phyloP scores from a whole-genome alignment of 176 grass and related monocot genomes.

The Panicum miliaceum region DNA sequence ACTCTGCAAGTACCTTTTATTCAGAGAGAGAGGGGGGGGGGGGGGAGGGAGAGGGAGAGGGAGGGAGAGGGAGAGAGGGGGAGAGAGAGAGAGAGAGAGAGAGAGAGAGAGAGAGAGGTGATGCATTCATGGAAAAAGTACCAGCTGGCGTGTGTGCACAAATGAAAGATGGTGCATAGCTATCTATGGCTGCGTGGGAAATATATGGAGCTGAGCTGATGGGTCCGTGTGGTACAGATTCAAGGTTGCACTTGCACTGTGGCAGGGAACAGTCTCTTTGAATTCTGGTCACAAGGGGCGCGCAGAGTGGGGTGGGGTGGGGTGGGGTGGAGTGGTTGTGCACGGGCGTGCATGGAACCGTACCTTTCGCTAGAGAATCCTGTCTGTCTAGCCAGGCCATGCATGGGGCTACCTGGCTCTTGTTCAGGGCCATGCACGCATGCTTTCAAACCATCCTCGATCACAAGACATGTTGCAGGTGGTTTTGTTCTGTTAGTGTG shows the following conservation, averaged over 20 bases:
- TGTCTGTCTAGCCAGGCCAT: conserved; percentile 43
- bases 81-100: too few species aligned
- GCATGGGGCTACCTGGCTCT: conserved; percentile 46
- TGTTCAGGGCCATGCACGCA: conserved; percentile 37
- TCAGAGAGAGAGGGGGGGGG: too few species aligned
- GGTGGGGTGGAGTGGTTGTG: conserved; percentile 43
- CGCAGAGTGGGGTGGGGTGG: conserved; percentile 4
- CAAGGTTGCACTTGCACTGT: conserved; percentile 55
- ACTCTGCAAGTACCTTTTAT: background rate
- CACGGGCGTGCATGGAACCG: conserved; percentile 66
- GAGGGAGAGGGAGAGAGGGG: too few species aligned
- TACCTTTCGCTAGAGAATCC: conserved; percentile 63
- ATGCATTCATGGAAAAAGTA: conserved; percentile 21
- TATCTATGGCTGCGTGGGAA: conserved; percentile 6
- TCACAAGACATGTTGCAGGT: conserved; percentile 42
- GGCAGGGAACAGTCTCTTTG: conserved; percentile 58
- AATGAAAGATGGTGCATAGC: conserved; percentile 22
- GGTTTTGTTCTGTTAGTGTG: conserved; percentile 50
- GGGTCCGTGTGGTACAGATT: conserved; percentile 49
- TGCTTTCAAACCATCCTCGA: conserved; percentile 45
- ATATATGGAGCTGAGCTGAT: conserved; percentile 33
- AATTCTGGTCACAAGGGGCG: conserved; percentile 66
- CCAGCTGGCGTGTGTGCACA: conserved; percentile 11
- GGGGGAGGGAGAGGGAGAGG: too few species aligned
- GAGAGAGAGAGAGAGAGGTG: too few species aligned